Conservation (phyloP, 345 rosid species). For the Murraya koenigii region DNA sequence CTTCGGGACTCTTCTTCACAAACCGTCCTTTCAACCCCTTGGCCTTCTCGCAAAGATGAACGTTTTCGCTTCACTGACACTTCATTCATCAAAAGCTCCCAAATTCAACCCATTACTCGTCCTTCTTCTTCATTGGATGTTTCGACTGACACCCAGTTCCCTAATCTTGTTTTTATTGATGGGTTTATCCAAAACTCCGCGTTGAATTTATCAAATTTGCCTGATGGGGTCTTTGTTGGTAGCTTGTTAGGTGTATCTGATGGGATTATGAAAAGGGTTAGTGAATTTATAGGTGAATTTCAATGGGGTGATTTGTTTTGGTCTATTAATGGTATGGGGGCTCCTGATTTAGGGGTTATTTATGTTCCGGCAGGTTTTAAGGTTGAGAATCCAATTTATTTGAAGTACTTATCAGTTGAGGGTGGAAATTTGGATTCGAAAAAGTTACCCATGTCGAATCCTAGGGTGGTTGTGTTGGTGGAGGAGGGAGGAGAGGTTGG, state of each 20-base stretch:
- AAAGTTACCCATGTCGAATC: conserved; percentile 76
- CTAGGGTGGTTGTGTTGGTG: conserved; percentile 74
- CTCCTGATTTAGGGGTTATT: conserved; percentile 77
- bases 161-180: conserved; percentile 55
- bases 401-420: conserved; percentile 68
- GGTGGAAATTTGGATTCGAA: conserved; percentile 56
- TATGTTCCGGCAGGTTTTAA: conserved; percentile 82
- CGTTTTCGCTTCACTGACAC: conserved; percentile 87
- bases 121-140: conserved; percentile 32
- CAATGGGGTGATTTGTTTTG: conserved; percentile 81
- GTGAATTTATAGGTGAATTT: conserved; percentile 46
- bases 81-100: conserved; percentile 60
- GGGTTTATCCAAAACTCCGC: conserved; percentile 60
- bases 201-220: conserved; percentile 50
- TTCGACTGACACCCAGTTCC: conserved; percentile 40
- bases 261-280: conserved; percentile 44
- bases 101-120: conserved; percentile 54
- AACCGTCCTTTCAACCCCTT: conserved; percentile 67
- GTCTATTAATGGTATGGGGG: conserved; percentile 88
- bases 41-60: conserved; percentile 92
- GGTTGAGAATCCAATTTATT: conserved; percentile 60
- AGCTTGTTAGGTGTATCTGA: conserved; percentile 45
- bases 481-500: conserved; percentile 83
- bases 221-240: conserved; percentile 75
- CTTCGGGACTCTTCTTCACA: conserved; percentile 68